Conservation (phyloP, 1,284 basidiomycete species). For the Pholiota adiposa region DNA sequence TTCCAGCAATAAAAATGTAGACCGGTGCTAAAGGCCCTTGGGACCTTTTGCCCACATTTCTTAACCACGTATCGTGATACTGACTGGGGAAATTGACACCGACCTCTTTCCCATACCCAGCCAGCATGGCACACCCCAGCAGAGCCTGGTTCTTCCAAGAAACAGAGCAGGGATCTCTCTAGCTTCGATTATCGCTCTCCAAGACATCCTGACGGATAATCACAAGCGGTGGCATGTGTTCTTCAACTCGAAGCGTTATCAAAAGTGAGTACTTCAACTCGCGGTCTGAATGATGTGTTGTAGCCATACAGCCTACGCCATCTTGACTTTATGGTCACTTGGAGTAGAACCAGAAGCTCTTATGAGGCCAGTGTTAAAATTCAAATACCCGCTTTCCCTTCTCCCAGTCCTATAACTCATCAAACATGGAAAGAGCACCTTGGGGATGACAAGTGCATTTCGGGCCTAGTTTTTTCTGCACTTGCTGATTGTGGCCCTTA, state of each 20-base stretch:
- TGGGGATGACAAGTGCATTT: slow-evolving; percentile 45
- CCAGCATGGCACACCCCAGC: slow-evolving; percentile 3
- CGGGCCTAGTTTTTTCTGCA: too few relatives aligned
- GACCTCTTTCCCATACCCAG: slow-evolving; percentile 23
- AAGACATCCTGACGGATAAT: slow-evolving; percentile 42
- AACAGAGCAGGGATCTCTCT: slow-evolving; percentile 35
- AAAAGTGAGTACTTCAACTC: slow-evolving; percentile 38
- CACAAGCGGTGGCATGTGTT: slow-evolving; percentile 31
- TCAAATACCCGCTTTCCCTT: slow-evolving; percentile 40
- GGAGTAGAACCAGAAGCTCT: slow-evolving; percentile 44
- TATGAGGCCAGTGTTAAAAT: slow-evolving; percentile 41
- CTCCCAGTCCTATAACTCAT: slow-evolving; percentile 44
- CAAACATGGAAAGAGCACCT: slow-evolving; percentile 51
- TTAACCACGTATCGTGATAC: not conserved
- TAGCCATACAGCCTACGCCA: slow-evolving; percentile 53
- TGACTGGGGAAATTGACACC: slow-evolving; percentile 13
- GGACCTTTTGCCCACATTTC: not conserved
- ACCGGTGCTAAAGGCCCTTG: not conserved
- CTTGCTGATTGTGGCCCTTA: not conserved
- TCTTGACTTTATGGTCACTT: slow-evolving; percentile 51
- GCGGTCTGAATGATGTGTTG: not conserved
- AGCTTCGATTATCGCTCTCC: slow-evolving; percentile 37
- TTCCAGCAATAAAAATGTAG: not conserved
- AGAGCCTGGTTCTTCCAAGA: slow-evolving; percentile 15
- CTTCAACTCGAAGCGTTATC: slow-evolving; percentile 42